Conservation (phyloP, 345 rosid species). For the Anastatica hierochuntica region DNA sequence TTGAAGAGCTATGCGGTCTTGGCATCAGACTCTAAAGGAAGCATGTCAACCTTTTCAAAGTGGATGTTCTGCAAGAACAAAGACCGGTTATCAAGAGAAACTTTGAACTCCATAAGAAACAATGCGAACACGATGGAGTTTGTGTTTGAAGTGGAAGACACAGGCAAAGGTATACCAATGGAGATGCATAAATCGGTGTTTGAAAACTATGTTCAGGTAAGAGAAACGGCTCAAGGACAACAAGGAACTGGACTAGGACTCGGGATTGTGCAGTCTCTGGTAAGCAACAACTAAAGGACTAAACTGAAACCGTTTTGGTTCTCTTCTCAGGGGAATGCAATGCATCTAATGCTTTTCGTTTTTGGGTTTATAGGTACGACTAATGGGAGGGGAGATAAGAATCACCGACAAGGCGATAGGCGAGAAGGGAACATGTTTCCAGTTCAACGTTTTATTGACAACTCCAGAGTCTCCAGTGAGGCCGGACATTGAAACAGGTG, state of each 20-base stretch:
- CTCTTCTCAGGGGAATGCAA: no score
- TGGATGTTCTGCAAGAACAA: slow-evolving; percentile 20
- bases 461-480: slow-evolving; percentile 2
- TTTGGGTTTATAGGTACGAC: slow-evolving; percentile 61
- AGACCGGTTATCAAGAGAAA: no score
- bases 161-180: slow-evolving; percentile 66
- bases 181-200: slow-evolving; percentile 52
- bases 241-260: slow-evolving; percentile 85
- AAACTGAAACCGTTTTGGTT: neutral
- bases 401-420: slow-evolving; percentile 43
- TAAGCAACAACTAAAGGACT: no score
- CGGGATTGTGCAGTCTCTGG: slow-evolving; percentile 80
- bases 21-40: slow-evolving; percentile 17
- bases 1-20: no score
- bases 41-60: slow-evolving; percentile 12
- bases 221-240: slow-evolving; percentile 43
- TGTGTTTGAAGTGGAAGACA: slow-evolving; percentile 64
- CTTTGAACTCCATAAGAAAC: no score
- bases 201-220: slow-evolving; percentile 70
- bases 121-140: slow-evolving; percentile 32
- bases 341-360: no score
- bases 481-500: slow-evolving; percentile 20
- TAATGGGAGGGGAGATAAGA: slow-evolving; percentile 75
- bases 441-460: slow-evolving; percentile 44
- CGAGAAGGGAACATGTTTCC: slow-evolving; percentile 65